A percentile compares a stretch with the other conserved stretches of the same genome.
Evolutionary conservation across 768 basidiomycete species (phyloP).

Genomic region (Paxillus involutus): DNA sequence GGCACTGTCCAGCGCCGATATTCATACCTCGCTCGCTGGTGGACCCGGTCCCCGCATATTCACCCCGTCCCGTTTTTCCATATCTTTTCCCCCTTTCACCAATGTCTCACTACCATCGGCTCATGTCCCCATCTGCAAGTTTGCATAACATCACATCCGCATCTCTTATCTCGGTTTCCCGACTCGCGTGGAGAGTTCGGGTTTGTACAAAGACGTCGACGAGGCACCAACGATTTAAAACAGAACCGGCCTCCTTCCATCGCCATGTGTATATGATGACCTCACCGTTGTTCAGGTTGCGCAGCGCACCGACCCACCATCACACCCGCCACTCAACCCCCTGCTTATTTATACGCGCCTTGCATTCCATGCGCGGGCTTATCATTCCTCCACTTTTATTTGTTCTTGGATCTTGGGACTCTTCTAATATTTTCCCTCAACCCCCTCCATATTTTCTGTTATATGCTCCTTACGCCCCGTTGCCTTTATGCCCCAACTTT

Average conservation of each 20-base stretch:
- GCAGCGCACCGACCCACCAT: slow-evolving; percentile 18
- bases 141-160: slow-evolving; percentile 40
- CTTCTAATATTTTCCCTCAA: slow-evolving; percentile 20
- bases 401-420: slow-evolving; percentile 46
- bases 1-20: slow-evolving; percentile 37
- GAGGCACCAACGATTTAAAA: slow-evolving; percentile 32
- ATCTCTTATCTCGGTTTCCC: slow-evolving; percentile 32
- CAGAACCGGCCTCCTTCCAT: slow-evolving; percentile 21
- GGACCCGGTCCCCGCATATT: slow-evolving; percentile 22
- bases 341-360: slow-evolving; percentile 35
- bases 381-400: slow-evolving; percentile 30
- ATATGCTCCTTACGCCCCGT: slow-evolving; percentile 12
- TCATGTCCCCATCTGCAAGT: slow-evolving; percentile 38
- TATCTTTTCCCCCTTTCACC: slow-evolving; percentile 28
- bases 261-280: slow-evolving; percentile 34
- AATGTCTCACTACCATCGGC: slow-evolving; percentile 44
- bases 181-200: slow-evolving; percentile 25
- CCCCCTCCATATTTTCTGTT: slow-evolving; percentile 7
- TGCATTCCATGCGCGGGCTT: slow-evolving; percentile 21
- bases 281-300: slow-evolving; percentile 23
- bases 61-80: slow-evolving; percentile 21
- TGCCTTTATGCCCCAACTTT: slow-evolving; percentile 18
- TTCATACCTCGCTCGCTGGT: slow-evolving; percentile 46
- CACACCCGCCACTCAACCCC: slow-evolving; percentile 18
- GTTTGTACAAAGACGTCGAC: slow-evolving; percentile 39